These are phyloP conservation scores for Thelonectria discophora DNA, from an alignment of 2,329 filamentous ascomycete species.

Conservation along the genomic window DNA sequence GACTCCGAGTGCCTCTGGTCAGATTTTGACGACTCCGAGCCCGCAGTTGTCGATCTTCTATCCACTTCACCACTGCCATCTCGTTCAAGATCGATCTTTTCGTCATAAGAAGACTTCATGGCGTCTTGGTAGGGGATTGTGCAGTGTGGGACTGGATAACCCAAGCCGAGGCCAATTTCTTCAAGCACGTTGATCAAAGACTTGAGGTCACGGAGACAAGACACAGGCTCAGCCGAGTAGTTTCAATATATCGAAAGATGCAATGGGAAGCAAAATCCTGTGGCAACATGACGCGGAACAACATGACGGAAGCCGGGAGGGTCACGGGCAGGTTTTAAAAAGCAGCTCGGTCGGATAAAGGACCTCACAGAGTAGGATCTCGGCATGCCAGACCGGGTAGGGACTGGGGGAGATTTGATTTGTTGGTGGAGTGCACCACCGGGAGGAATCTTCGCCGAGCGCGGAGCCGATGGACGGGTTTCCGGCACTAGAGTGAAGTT, in stretches of 20 bases:
- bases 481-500: conserved; percentile 18
- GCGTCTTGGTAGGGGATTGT: conserved; percentile 22
- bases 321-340: conserved; percentile 15
- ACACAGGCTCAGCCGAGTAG: neutral
- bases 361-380: conserved; percentile 13
- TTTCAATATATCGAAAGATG: neutral
- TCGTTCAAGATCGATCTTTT: conserved; percentile 31
- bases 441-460: conserved; percentile 28
- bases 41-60: conserved; percentile 26
- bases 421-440: conserved; percentile 6
- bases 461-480: conserved; percentile 29
- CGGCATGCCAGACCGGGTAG: conserved; percentile 25
- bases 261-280: neutral
- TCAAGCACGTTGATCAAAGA: conserved; percentile 1
- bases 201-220: neutral
- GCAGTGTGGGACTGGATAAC: conserved; percentile 31
- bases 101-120: conserved; percentile 29
- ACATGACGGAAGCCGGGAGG: conserved; percentile 7
- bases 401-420: conserved; percentile 14
- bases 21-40: conserved; percentile 29
- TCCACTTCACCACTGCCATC: conserved; percentile 14
- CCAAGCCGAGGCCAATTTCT: conserved; percentile 17
- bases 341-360: conserved; percentile 17
- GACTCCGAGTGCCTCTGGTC: conserved; percentile 19
- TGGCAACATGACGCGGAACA: conserved; percentile 2